phyloP scores from a whole-genome alignment of 305 asterid genomes.

The Plantago coronopus region DNA sequence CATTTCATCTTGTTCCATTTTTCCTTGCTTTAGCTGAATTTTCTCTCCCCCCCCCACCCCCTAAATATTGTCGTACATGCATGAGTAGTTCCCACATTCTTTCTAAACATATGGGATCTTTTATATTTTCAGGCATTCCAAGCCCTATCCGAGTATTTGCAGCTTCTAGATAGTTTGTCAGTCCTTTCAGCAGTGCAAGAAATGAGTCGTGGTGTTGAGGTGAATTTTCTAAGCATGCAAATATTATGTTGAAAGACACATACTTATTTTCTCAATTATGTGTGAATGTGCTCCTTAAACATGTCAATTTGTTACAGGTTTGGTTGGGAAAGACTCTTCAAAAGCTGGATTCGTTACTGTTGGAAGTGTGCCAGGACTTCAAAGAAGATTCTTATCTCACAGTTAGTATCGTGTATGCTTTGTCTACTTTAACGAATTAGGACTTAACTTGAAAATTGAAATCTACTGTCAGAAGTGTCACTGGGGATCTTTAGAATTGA shows the following conservation, averaged over 20 bases:
- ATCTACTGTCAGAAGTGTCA: neutral
- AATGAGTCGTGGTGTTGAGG: slow-evolving; percentile 96
- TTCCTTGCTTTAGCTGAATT: slow-evolving; percentile 17
- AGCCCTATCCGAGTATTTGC: slow-evolving; percentile 88
- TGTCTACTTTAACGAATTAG: slow-evolving; percentile 18
- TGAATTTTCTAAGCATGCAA: slow-evolving; percentile 30
- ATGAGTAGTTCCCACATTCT: slow-evolving; percentile 20
- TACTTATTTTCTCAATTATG: slow-evolving; percentile 8
- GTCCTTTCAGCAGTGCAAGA: slow-evolving; percentile 84
- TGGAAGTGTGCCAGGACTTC: slow-evolving; percentile 91
- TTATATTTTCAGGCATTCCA: slow-evolving; percentile 82
- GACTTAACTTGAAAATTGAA: neutral
- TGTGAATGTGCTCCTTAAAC: slow-evolving; percentile 20
- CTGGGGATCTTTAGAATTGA: too few species aligned
- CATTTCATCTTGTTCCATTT: slow-evolving; percentile 15
- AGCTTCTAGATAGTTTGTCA: slow-evolving; percentile 79
- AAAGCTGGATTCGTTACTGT: slow-evolving; percentile 84
- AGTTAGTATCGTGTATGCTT: slow-evolving; percentile 51
- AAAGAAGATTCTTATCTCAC: slow-evolving; percentile 76
- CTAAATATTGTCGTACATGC: slow-evolving; percentile 16
- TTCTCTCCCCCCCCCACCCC: slow-evolving; percentile 22
- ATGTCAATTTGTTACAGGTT: slow-evolving; percentile 50
- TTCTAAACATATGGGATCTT: slow-evolving; percentile 24
- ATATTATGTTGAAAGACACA: slow-evolving; percentile 17
- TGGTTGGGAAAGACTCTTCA: slow-evolving; percentile 98